Base-by-base conservation (phyloP, 345 rosid genomes). In the Ceriops tagal region DNA sequence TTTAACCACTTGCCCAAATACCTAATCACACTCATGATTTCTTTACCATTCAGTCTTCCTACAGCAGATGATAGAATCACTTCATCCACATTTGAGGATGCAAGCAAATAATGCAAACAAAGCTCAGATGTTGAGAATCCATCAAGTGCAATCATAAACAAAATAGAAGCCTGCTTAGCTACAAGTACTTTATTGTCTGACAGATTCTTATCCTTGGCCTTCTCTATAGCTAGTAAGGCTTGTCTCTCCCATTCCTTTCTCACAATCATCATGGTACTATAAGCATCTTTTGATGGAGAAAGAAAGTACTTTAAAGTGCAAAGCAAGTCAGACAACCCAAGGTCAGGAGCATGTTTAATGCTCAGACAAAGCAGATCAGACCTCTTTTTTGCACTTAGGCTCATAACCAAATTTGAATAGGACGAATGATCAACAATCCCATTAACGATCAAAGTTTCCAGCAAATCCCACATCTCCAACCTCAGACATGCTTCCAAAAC, bases 111-210 rank as follows among this genome's bases (percentile, higher is more conserved):
- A 84, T 92, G 99, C 73, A 95, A 75, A 69, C 96, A 91, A 62
- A 86, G 90, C 83, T 92, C 96, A 1, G 90, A 67, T 51, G 71
- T 69, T 9, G 84, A 78, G 80, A 91, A 93, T 64, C 85, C 89
- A 61, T 93, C 97, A 61, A 84, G 80, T 0, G 97, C 97, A 75
- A 91, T 60, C 97, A 93, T 91, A 66, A 93, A 87, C 78, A 89
- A 75, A 74, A 89, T 74, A 0, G 90, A 70, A 74, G 97, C 97
- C 66, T 88, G 92, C 77, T 80, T 88, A 16, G 92, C 93, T 51
- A 75, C 20, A 11, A 31, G 71, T 2, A 21, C 68, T 62, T 85
- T 86, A 76, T 78, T 83, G 28, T 73, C 77, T 1, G 75, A 60
- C 18, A 72, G 73, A 58, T 71, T 77, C 72, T 66, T 71, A 69